These are phyloP conservation scores for Sclerotinia nivalis DNA, from an alignment of 2,329 filamentous ascomycete species.

Conservation along the genomic window DNA sequence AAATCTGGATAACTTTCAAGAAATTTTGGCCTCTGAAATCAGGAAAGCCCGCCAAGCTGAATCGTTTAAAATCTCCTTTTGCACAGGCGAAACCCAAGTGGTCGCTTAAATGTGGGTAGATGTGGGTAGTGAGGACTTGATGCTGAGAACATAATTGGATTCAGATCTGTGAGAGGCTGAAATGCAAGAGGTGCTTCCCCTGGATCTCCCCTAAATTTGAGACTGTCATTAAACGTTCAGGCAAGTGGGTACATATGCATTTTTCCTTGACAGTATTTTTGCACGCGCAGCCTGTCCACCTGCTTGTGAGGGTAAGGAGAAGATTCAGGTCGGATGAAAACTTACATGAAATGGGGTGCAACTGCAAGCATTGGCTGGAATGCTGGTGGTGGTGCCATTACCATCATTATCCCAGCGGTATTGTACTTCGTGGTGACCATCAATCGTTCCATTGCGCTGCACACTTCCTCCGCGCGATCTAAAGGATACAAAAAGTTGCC, in stretches of 20 bases:
- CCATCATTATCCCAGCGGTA: background rate
- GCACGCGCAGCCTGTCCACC: background rate
- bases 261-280: background rate
- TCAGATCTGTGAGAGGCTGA: background rate
- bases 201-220: slow-evolving; percentile 4
- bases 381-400: background rate
- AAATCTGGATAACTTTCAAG: background rate
- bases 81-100: slow-evolving; percentile 9
- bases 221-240: background rate
- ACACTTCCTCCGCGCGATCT: background rate
- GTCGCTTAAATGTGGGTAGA: background rate
- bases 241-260: background rate
- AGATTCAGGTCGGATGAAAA: background rate
- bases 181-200: background rate
- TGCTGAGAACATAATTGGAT: background rate
- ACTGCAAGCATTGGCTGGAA: background rate
- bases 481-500: background rate
- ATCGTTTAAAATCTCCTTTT: background rate
- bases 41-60: background rate
- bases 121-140: background rate
- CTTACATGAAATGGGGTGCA: background rate
- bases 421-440: background rate
- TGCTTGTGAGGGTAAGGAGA: background rate
- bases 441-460: background rate
- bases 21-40: background rate